Conservation (phyloP, 768 basidiomycete species). For the Candolleomyces efflorescens region DNA sequence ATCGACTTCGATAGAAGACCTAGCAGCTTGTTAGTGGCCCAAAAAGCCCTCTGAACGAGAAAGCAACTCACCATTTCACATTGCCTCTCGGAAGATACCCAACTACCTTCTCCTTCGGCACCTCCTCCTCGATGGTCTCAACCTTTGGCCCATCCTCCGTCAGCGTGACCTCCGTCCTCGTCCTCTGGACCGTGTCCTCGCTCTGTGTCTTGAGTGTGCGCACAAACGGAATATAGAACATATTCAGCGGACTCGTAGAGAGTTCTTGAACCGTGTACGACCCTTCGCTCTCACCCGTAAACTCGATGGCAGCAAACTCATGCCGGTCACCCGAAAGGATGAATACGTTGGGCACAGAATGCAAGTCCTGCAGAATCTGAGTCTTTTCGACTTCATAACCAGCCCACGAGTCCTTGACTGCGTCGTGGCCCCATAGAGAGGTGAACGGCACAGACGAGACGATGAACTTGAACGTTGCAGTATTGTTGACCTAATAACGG, state of each 20-base stretch:
- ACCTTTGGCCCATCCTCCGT: constrained; percentile 21
- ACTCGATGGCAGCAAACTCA: constrained; percentile 73
- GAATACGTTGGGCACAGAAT: constrained; percentile 66
- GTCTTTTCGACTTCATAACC: constrained; percentile 58
- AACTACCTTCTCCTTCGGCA: constrained; percentile 51
- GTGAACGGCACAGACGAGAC: constrained; percentile 73
- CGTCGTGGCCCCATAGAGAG: constrained; percentile 63
- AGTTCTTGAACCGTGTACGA: constrained; percentile 52
- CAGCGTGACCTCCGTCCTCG: constrained; percentile 20
- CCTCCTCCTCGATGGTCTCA: constrained; percentile 23
- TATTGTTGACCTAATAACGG: constrained; percentile 51
- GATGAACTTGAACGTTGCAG: constrained; percentile 75
- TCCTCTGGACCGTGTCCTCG: constrained; percentile 36
- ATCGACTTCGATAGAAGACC: constrained; percentile 70
- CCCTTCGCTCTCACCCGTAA: constrained; percentile 32
- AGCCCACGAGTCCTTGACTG: constrained; percentile 66
- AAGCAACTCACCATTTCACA: constrained; percentile 51
- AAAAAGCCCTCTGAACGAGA: neutral
- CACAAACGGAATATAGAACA: constrained; percentile 63
- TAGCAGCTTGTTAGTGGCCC: constrained; percentile 16
- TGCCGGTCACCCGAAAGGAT: constrained; percentile 73
- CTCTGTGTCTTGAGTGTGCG: constrained; percentile 47
- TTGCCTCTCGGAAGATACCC: constrained; percentile 65
- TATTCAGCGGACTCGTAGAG: constrained; percentile 66
- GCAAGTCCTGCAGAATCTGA: constrained; percentile 50